Evolutionary conservation across 129 eudicot genomes (phyloP).

Genomic region (Flaveria brownii): DNA sequence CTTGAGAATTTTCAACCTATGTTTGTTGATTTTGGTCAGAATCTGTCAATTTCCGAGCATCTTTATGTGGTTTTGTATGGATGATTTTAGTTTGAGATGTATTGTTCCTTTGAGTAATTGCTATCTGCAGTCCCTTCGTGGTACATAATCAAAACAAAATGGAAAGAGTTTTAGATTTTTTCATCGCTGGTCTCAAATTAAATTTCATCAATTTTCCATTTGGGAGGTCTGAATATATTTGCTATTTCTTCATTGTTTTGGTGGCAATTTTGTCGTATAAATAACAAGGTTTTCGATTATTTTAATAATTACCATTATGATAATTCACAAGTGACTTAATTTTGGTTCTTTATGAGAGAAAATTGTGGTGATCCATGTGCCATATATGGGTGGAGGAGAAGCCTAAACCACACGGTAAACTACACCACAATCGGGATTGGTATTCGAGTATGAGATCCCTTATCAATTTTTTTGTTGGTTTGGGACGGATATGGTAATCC

Average conservation of each 20-base stretch:
- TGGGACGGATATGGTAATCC: no score
- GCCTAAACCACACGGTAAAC: no score
- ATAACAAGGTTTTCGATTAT: neutral
- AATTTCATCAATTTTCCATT: neutral
- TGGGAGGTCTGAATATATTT: neutral
- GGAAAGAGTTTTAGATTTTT: neutral
- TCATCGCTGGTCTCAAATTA: neutral
- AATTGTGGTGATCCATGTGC: neutral
- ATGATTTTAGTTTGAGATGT: neutral
- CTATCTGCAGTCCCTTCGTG: neutral
- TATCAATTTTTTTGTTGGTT: no score
- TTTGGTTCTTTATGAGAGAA: constrained; percentile 5
- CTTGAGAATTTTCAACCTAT: neutral
- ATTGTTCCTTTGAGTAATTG: neutral
- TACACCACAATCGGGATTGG: no score
- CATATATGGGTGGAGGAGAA: neutral
- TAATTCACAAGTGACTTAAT: neutral
- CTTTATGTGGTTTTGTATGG: neutral
- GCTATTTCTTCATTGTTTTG: neutral
- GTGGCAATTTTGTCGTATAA: neutral
- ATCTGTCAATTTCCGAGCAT: neutral
- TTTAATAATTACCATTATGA: neutral
- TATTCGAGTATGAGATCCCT: no score
- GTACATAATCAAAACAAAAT: neutral
- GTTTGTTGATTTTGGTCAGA: constrained; percentile 13